Evolutionary conservation across 2,329 filamentous ascomycete species (phyloP).

Genomic region (Colletotrichum simmondsii): DNA sequence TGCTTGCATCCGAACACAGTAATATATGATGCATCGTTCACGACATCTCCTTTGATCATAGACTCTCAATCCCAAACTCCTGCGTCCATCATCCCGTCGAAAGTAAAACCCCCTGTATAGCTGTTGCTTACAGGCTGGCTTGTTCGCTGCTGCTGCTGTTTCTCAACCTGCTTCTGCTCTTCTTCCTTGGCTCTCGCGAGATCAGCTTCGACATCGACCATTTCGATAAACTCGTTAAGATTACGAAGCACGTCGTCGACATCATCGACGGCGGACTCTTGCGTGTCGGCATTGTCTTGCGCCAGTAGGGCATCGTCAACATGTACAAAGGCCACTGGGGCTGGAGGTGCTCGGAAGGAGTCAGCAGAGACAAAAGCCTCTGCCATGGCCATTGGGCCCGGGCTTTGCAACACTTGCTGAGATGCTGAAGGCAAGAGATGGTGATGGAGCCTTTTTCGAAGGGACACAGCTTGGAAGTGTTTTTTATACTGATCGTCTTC

Average conservation of each 20-base stretch:
- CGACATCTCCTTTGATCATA: not conserved
- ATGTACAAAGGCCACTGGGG: conserved; percentile 29
- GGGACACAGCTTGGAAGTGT: conserved; percentile 60
- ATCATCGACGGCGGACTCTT: conserved; percentile 48
- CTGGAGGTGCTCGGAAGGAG: conserved; percentile 6
- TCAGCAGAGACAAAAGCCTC: conserved; percentile 61
- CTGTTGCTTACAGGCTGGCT: not conserved
- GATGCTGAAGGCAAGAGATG: conserved; percentile 54
- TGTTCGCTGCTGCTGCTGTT: not conserved
- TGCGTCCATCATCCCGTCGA: conserved; percentile 10
- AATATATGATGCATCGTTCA: not conserved
- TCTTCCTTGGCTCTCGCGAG: conserved; percentile 33
- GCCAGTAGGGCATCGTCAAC: not conserved
- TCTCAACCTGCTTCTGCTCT: not conserved
- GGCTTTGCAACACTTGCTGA: conserved; percentile 53
- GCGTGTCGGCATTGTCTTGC: conserved; percentile 7
- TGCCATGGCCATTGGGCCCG: conserved; percentile 58
- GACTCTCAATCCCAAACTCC: conserved; percentile 14
- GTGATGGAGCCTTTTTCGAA: conserved; percentile 43
- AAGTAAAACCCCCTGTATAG: not conserved
- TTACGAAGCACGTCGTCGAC: conserved; percentile 59
- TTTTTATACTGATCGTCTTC: conserved; percentile 53
- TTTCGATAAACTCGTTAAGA: conserved; percentile 56
- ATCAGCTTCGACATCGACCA: conserved; percentile 47
- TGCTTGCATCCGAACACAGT: not conserved